These are phyloP conservation scores for Neurospora sp. DNA, from an alignment of 2,329 filamentous ascomycete genomes.

Conservation along the genomic window DNA sequence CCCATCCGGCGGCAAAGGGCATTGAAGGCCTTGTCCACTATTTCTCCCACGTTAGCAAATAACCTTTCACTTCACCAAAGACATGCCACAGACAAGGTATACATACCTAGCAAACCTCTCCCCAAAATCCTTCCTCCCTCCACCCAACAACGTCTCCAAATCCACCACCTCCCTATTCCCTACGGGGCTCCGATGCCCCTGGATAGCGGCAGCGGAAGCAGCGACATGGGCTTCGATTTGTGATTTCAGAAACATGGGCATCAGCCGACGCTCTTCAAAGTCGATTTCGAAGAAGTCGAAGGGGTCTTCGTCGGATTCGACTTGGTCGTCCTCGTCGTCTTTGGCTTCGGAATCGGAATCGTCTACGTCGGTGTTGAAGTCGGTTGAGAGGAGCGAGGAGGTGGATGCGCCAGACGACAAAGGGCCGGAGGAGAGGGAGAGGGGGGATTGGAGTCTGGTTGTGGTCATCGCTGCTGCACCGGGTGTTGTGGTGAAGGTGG, in stretches of 20 bases:
- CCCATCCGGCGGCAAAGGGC: neutral
- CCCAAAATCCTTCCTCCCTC: neutral
- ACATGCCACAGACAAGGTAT: too few species aligned
- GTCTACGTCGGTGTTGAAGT: neutral
- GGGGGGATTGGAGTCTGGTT: neutral
- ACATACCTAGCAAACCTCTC: neutral
- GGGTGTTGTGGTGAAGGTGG: neutral
- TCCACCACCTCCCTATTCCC: neutral
- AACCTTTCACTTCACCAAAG: too few species aligned
- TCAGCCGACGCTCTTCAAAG: conserved; percentile 17
- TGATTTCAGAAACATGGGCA: conserved; percentile 18
- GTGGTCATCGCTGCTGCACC: neutral
- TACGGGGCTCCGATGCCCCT: neutral
- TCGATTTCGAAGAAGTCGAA: neutral
- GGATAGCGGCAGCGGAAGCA: neutral
- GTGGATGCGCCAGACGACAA: neutral
- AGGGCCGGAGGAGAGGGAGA: neutral
- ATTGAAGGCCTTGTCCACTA: neutral
- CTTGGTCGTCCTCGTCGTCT: conserved; percentile 4
- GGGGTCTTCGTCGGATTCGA: conserved; percentile 10
- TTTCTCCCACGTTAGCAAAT: neutral
- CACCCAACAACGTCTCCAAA: neutral
- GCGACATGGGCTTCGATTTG: conserved; percentile 5
- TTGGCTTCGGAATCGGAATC: conserved; percentile 7
- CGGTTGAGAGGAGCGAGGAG: neutral